Evolutionary conservation across 805 yeast species (phyloP).

Genomic region (Ogataea nitratoaversa): DNA sequence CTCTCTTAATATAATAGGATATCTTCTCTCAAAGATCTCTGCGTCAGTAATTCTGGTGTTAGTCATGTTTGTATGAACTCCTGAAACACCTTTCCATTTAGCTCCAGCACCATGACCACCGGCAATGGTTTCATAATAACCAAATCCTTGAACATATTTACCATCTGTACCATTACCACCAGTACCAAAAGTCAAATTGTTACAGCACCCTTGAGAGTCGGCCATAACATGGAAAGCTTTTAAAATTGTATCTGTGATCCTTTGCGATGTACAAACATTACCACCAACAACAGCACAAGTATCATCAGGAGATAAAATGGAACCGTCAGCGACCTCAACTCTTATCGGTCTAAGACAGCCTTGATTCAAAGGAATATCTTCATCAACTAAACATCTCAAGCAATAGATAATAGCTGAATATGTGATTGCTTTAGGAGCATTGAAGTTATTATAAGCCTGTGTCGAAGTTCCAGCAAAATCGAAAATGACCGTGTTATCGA

Average conservation of each 20-base stretch:
- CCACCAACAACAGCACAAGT: conserved; percentile 96
- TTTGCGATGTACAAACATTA: conserved; percentile 90
- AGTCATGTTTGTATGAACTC: conserved; percentile 93
- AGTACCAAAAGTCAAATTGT: conserved; percentile 87
- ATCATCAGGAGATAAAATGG: conserved; percentile 67
- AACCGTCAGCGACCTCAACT: conserved; percentile 57
- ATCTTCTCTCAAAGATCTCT: conserved; percentile 82
- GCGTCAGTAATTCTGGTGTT: conserved; percentile 91
- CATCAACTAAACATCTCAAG: conserved; percentile 76
- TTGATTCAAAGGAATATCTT: conserved; percentile 87
- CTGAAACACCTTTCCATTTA: conserved; percentile 80
- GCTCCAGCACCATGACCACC: conserved; percentile 93
- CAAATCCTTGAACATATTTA: conserved; percentile 62
- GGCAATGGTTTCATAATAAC: conserved; percentile 91
- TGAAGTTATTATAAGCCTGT: conserved; percentile 85
- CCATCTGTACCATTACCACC: conserved; percentile 56
- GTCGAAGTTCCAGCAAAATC: conserved; percentile 85
- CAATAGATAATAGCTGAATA: conserved; percentile 87
- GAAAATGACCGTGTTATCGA: conserved; percentile 57
- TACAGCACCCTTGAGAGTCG: conserved; percentile 94
- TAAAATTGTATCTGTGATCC: conserved; percentile 84
- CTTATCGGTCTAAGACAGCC: conserved; percentile 84
- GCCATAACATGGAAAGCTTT: conserved; percentile 88
- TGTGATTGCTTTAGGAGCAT: conserved; percentile 90
- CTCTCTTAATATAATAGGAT: conserved; percentile 74